These are phyloP conservation scores for Aspergillus ruber DNA, from an alignment of 2,329 filamentous ascomycete genomes.

Conservation along the genomic window DNA sequence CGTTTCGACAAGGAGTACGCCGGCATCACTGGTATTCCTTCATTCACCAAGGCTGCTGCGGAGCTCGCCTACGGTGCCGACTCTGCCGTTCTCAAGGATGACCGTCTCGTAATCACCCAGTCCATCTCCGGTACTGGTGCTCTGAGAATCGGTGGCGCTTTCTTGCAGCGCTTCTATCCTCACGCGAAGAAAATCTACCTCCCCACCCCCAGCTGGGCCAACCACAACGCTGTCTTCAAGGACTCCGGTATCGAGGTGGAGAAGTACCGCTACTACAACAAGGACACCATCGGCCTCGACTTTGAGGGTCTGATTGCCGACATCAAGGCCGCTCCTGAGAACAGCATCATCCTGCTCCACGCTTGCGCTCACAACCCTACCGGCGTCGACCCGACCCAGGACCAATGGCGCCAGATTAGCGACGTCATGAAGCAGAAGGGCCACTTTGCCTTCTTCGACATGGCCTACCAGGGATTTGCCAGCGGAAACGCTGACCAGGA, in stretches of 20 bases:
- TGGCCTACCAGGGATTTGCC: constrained; percentile 98
- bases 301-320: constrained; percentile 89
- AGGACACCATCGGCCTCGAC: constrained; percentile 95
- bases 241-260: constrained; percentile 86
- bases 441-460: constrained; percentile 97
- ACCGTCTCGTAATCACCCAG: constrained; percentile 85
- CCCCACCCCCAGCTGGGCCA: constrained; percentile 93
- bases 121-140: constrained; percentile 97
- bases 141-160: constrained; percentile 87
- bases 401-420: constrained; percentile 91
- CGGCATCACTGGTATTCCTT: constrained; percentile 89
- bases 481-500: constrained; percentile 87
- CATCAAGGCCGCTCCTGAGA: constrained; percentile 79
- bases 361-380: constrained; percentile 98
- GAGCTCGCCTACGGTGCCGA: constrained; percentile 82
- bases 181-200: constrained; percentile 94
- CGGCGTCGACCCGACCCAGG: constrained; percentile 83
- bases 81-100: constrained; percentile 65
- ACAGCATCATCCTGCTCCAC: constrained; percentile 88
- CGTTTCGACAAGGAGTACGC: constrained; percentile 95
- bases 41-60: constrained; percentile 89
- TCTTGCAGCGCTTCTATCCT: constrained; percentile 86
- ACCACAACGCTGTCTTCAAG: constrained; percentile 94
- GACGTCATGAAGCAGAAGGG: constrained; percentile 74
- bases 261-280: constrained; percentile 99